Percentiles rank a stretch among this genome's conserved stretches.
Evolutionary conservation across 108 stramenopile genomes (phyloP).

Genomic region (Heterococcus sp.): DNA sequence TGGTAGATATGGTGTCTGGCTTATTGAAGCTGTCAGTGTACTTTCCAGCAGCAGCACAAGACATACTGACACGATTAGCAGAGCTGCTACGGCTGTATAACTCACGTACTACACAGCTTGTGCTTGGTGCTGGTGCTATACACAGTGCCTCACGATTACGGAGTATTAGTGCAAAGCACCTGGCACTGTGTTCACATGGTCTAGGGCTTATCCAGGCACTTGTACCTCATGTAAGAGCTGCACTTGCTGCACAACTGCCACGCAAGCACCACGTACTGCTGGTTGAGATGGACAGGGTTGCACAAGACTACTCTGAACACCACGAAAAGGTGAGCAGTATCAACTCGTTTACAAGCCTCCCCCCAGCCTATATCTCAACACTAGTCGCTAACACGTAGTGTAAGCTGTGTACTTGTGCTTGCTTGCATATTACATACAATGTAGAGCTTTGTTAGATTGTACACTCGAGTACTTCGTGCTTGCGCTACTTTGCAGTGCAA

Average conservation of each 20-base stretch:
- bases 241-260: constrained; percentile 83
- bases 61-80: constrained; percentile 74
- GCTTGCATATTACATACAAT: too few species aligned
- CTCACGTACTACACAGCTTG: constrained; percentile 80
- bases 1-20: constrained; percentile 81
- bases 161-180: constrained; percentile 89
- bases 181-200: constrained; percentile 83
- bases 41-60: constrained; percentile 74
- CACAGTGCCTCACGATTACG: constrained; percentile 80
- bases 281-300: constrained; percentile 81
- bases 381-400: too few species aligned
- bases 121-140: constrained; percentile 86
- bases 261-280: constrained; percentile 83
- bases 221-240: constrained; percentile 83
- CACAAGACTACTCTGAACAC: constrained; percentile 80
- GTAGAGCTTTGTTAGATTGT: too few species aligned
- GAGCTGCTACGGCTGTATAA: constrained; percentile 87
- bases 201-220: constrained; percentile 76
- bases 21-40: constrained; percentile 76
- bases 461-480: too few species aligned
- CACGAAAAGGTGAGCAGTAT: constrained; percentile 69
- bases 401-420: too few species aligned
- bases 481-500: too few species aligned
- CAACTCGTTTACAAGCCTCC: too few species aligned
- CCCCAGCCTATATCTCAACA: too few species aligned